Evolutionary conservation across 2,329 filamentous ascomycete species (phyloP), one percentile per base, ranked within the genome.

Genomic region (Colletotrichum sp.): DNA sequence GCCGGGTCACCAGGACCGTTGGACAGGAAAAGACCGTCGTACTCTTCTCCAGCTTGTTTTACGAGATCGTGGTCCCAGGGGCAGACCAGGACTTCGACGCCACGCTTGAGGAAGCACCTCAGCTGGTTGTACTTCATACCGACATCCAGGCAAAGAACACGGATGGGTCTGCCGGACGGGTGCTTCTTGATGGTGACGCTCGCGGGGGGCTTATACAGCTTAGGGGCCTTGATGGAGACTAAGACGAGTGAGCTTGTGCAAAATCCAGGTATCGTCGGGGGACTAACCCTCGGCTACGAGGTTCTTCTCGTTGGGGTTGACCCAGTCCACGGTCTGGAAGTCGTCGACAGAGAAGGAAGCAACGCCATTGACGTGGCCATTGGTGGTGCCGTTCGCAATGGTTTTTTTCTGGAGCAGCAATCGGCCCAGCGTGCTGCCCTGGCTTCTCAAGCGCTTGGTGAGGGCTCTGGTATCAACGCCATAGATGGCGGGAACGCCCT

Each of bases 111-210:
- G 81, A 99, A 93, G 88, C 97, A 99, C 80, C 97, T 92, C 81
- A 99, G 90, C 88, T 99, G 97, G 88, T 99, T 99, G 88, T 95
- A 98, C 88, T 99, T 99, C 89, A 99, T 93, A 84, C 97, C 97
- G 80, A 99, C 96, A 87, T 99, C 97, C 80, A 99, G 92, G 84
- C 96, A 98, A 67, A 99, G 89, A 77, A 99, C 93, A 83, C 96
- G 95, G 75, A 99, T 90, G 66, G 93, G 90, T 80, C 96, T 94
- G 77, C 96, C 97, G 72, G 95, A 98, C 55, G 96, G 94, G 86
- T 98, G 96, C 86, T 95, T 94, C 81, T 98, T 91, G 15, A 68
- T 60, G 78, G 93, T 92, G 81, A 90, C 91, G 75, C 92, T 90
- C 39, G 92, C 87, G 78, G 92, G 92, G 70, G 96, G 96, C 80